A percentile compares a stretch with the other conserved stretches of the same genome.
Conservation (phyloP, 2,329 filamentous ascomycete genomes). For the Xylariaceae sp. region DNA sequence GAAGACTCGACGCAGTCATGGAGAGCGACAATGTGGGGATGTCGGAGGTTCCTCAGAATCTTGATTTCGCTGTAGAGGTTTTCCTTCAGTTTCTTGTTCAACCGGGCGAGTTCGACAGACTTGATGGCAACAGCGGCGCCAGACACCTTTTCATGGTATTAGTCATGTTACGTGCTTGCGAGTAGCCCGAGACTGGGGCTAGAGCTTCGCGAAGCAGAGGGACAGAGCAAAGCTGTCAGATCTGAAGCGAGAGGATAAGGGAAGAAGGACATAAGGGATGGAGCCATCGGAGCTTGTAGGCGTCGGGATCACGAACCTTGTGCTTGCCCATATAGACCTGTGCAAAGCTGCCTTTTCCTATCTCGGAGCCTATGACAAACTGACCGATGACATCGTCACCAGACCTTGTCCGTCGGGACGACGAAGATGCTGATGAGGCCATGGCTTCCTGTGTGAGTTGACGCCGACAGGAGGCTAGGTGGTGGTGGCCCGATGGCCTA, state of each 20-base stretch:
- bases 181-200: too few species aligned
- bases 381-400: slow-evolving; percentile 52
- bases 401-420: slow-evolving; percentile 29
- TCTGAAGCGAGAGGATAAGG: too few species aligned
- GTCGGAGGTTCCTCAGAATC: slow-evolving; percentile 86
- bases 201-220: too few species aligned
- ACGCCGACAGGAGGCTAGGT: slow-evolving; percentile 24
- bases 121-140: slow-evolving; percentile 89
- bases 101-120: slow-evolving; percentile 80
- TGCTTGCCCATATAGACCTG: slow-evolving; percentile 85
- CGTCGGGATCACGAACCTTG: slow-evolving; percentile 54
- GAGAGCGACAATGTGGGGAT: slow-evolving; percentile 93
- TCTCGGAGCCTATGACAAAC: slow-evolving; percentile 79
- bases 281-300: too few species aligned
- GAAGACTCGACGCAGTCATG: slow-evolving; percentile 87
- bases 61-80: slow-evolving; percentile 94
- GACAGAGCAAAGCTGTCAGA: too few species aligned
- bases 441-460: slow-evolving; percentile 27
- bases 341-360: slow-evolving; percentile 96
- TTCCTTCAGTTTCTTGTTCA: slow-evolving; percentile 94
- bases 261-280: too few species aligned
- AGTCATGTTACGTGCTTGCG: too few species aligned
- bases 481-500: slow-evolving; percentile 23
- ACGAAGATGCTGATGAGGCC: slow-evolving; percentile 22
- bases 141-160: slow-evolving; percentile 65